Evolutionary conservation across 257 asterid species (phyloP).

Genomic region (Ligustrum vulgare): DNA sequence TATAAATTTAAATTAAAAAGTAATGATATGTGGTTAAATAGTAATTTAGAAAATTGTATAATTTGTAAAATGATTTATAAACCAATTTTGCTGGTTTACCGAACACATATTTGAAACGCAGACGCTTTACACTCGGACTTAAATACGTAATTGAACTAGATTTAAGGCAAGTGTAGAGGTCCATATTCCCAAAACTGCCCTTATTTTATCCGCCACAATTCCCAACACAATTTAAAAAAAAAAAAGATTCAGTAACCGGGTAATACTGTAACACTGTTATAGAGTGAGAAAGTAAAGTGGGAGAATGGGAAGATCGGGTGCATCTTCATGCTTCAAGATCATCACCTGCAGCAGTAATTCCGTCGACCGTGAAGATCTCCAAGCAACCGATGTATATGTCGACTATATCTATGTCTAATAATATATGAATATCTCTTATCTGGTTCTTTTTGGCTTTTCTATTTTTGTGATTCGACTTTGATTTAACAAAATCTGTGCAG

Average conservation of each 20-base stretch:
- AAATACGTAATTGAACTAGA: background rate
- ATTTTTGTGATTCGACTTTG: background rate
- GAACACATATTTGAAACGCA: too few relatives aligned
- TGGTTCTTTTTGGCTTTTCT: background rate
- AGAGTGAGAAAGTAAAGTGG: background rate
- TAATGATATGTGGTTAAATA: too few relatives aligned
- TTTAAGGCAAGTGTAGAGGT: background rate
- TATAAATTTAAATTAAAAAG: too few relatives aligned
- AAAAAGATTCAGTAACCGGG: background rate
- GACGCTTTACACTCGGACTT: background rate
- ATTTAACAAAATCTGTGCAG: background rate
- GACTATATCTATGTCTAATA: background rate
- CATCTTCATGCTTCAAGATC: conserved; percentile 2
- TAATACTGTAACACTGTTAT: background rate
- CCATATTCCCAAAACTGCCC: background rate
- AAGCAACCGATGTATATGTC: conserved; percentile 27
- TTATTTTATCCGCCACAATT: background rate
- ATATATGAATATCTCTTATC: background rate
- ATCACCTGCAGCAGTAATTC: conserved; percentile 22
- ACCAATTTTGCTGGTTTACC: too few relatives aligned
- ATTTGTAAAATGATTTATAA: too few relatives aligned
- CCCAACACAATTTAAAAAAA: background rate
- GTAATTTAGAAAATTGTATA: too few relatives aligned
- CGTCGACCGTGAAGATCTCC: conserved; percentile 31
- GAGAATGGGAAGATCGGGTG: conserved; percentile 5